phyloP scores from a whole-genome alignment of 768 basidiomycete species.

The Tephrocybe rancida region DNA sequence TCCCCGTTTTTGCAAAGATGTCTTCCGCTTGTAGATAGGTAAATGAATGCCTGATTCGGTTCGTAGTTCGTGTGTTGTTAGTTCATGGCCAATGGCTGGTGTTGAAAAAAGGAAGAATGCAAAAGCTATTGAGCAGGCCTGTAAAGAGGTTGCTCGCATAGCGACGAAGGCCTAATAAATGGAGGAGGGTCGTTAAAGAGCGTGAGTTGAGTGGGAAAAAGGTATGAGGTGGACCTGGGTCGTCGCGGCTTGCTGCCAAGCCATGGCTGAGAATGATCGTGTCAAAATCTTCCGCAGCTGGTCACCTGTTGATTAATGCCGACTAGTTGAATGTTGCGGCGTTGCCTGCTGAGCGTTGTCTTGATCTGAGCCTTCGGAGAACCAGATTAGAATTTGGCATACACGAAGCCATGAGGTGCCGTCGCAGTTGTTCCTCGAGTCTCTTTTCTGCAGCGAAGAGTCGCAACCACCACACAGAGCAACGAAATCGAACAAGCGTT shows the following conservation, averaged over 20 bases:
- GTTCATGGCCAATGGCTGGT: constrained; percentile 1
- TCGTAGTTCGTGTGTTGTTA: constrained; percentile 10
- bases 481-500: too few relatives aligned
- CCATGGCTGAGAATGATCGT: constrained; percentile 8
- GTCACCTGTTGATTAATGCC: constrained; percentile 6
- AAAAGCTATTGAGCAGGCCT: constrained; percentile 1
- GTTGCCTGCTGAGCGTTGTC: too few relatives aligned
- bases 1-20: constrained; percentile 26
- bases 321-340: too few relatives aligned
- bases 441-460: too few relatives aligned
- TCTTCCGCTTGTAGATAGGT: constrained; percentile 32
- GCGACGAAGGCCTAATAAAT: neutral
- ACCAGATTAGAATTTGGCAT: too few relatives aligned
- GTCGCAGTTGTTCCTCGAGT: too few relatives aligned
- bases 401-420: too few relatives aligned
- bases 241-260: constrained; percentile 11
- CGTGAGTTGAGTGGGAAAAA: constrained; percentile 5
- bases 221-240: neutral
- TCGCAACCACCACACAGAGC: too few relatives aligned
- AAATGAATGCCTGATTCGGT: constrained; percentile 38
- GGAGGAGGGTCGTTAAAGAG: constrained; percentile 2
- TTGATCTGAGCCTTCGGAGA: too few relatives aligned
- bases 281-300: neutral
- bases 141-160: constrained; percentile 10
- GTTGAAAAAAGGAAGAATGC: constrained; percentile 7